Evolutionary conservation across 768 basidiomycete genomes (phyloP).

Genomic region (Epithele typhae): DNA sequence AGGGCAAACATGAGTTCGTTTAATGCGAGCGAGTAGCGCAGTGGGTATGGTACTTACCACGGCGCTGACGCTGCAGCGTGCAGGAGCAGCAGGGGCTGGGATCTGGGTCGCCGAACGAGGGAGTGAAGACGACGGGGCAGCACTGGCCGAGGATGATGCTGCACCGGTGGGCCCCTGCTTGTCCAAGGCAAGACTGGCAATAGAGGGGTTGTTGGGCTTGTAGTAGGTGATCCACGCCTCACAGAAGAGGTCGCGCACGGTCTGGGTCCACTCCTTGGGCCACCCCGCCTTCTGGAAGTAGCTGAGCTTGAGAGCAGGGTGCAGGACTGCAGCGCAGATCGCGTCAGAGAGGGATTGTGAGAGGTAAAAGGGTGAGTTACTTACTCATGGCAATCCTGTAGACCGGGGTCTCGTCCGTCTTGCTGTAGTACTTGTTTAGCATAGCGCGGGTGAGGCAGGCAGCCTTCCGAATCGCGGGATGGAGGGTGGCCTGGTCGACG

Average conservation of each 20-base stretch:
- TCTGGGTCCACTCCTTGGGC: constrained; percentile 19
- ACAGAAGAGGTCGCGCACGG: constrained; percentile 3
- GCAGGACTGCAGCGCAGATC: constrained; percentile 15
- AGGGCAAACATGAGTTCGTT: too few species aligned
- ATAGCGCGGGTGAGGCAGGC: neutral
- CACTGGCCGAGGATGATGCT: too few species aligned
- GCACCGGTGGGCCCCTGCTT: too few species aligned
- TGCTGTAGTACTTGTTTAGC: neutral
- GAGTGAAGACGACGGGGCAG: too few species aligned
- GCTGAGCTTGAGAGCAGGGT: constrained; percentile 16
- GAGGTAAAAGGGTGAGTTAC: neutral
- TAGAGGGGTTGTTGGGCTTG: too few species aligned
- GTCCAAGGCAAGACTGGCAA: too few species aligned
- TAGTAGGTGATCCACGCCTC: constrained; percentile 3
- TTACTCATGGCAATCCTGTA: constrained; percentile 1
- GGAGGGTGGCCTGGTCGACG: constrained; percentile 2
- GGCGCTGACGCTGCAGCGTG: too few species aligned
- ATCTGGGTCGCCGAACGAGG: too few species aligned
- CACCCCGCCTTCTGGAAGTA: constrained; percentile 19
- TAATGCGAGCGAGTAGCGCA: too few species aligned
- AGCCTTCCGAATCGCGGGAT: constrained; percentile 8
- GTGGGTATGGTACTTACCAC: too few species aligned
- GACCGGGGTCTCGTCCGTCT: neutral
- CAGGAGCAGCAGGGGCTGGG: too few species aligned
- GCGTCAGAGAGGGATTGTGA: neutral